These are phyloP conservation scores for Phyllosticta ampelicida DNA, from an alignment of 2,329 filamentous ascomycete genomes.

Conservation along the genomic window DNA sequence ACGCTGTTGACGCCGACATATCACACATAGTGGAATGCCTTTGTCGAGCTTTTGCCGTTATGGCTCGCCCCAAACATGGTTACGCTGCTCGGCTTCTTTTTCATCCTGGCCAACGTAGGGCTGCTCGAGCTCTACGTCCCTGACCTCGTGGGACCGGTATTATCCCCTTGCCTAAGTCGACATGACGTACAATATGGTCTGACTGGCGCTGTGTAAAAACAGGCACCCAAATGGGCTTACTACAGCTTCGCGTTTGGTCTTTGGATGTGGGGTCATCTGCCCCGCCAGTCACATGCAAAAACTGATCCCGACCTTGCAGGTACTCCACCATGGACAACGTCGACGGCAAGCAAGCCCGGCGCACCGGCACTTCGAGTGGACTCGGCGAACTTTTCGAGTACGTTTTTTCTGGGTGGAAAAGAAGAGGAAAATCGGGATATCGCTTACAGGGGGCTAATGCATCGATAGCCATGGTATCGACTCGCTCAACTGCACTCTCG, in stretches of 20 bases:
- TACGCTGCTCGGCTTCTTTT: constrained; percentile 87
- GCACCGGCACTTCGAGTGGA: constrained; percentile 89
- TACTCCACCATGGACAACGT: constrained; percentile 98
- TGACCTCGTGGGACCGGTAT: constrained; percentile 78
- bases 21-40: constrained; percentile 76
- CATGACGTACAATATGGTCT: constrained; percentile 3
- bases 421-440: neutral
- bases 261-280: constrained; percentile 58
- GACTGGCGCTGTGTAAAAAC: constrained; percentile 7
- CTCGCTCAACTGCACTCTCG: constrained; percentile 92
- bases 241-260: constrained; percentile 91
- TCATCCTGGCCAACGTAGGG: constrained; percentile 76
- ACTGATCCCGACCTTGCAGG: constrained; percentile 23
- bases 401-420: constrained; percentile 19
- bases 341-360: constrained; percentile 91
- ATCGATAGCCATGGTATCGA: constrained; percentile 73
- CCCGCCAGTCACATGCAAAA: constrained; percentile 4
- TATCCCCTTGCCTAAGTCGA: constrained; percentile 22
- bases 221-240: constrained; percentile 87
- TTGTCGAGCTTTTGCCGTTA: constrained; percentile 81
- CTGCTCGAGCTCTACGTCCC: constrained; percentile 72
- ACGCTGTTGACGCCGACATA: constrained; percentile 16
- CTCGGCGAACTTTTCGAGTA: constrained; percentile 92
- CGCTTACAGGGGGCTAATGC: neutral
- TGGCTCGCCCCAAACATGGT: constrained; percentile 99